Conservation (phyloP, 129 eudicot genomes). For the Chrysanthemum seticuspe region DNA sequence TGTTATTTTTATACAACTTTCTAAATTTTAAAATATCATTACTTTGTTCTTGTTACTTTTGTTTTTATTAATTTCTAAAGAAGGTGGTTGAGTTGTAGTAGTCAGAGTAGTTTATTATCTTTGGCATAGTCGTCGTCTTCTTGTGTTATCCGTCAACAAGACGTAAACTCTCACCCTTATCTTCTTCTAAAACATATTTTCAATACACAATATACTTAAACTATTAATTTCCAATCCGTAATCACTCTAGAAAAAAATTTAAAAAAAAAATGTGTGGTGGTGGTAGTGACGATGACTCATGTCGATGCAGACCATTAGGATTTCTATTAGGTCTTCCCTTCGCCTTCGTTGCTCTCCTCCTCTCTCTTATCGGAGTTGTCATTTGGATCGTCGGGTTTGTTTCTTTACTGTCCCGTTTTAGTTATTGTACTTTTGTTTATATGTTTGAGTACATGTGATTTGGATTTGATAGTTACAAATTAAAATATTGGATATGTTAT, state of each 20-base stretch:
- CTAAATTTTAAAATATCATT: too few relatives aligned
- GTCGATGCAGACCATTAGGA: slow-evolving; percentile 70
- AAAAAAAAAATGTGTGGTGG: slow-evolving; percentile 27
- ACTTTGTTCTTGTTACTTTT: too few relatives aligned
- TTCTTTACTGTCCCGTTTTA: slow-evolving; percentile 7
- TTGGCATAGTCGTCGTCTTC: neutral
- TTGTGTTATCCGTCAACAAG: slow-evolving; percentile 40
- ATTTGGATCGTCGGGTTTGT: slow-evolving; percentile 81
- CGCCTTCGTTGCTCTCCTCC: slow-evolving; percentile 68
- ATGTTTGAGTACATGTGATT: too few relatives aligned
- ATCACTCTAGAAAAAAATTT: neutral
- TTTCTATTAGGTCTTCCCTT: slow-evolving; percentile 79
- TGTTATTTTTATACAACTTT: too few relatives aligned
- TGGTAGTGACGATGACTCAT: slow-evolving; percentile 45
- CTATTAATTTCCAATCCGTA: slow-evolving; percentile 2
- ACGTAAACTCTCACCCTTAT: slow-evolving; percentile 7
- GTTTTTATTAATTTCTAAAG: too few relatives aligned
- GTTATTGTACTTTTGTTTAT: too few relatives aligned
- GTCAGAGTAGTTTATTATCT: slow-evolving; percentile 10
- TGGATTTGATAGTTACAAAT: too few relatives aligned
- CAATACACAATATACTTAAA: neutral
- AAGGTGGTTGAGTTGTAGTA: slow-evolving; percentile 21
- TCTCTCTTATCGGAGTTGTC: slow-evolving; percentile 64
- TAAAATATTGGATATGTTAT: too few relatives aligned
- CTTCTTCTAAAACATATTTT: slow-evolving; percentile 5